These are phyloP conservation scores for Vicia villosa DNA, from an alignment of 306 rosid genomes.

Conservation along the genomic window DNA sequence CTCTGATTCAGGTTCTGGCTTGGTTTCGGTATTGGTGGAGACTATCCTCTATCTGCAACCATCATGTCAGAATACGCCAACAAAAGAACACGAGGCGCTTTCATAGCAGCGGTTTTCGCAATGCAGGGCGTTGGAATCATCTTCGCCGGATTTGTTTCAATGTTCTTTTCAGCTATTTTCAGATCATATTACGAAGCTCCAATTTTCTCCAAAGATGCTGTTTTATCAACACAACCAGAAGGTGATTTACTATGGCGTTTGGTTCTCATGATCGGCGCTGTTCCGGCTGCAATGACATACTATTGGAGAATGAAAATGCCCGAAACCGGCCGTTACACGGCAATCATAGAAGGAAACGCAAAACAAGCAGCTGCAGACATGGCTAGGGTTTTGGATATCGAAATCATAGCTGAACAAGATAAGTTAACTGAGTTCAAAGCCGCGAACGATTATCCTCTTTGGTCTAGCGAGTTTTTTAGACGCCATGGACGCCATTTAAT, in stretches of 20 bases:
- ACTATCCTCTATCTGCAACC: constrained; percentile 77
- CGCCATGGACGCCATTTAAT: constrained; percentile 61
- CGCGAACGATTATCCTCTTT: constrained; percentile 40
- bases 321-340: constrained; percentile 71
- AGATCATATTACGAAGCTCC: constrained; percentile 7
- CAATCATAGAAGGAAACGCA: constrained; percentile 71
- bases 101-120: constrained; percentile 77
- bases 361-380: constrained; percentile 74
- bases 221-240: constrained; percentile 56
- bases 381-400: constrained; percentile 68
- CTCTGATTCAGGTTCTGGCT: constrained; percentile 52
- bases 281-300: constrained; percentile 56
- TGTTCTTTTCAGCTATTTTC: constrained; percentile 45
- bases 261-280: constrained; percentile 69
- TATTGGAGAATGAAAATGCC: constrained; percentile 94
- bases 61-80: constrained; percentile 89
- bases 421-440: constrained; percentile 60
- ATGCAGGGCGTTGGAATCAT: constrained; percentile 79
- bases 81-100: constrained; percentile 71
- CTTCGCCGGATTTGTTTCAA: constrained; percentile 61
- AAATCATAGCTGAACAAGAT: constrained; percentile 60
- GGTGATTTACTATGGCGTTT: constrained; percentile 64
- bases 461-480: constrained; percentile 50
- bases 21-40: constrained; percentile 86
- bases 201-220: fast-evolving